Conservation (phyloP, 2,329 filamentous ascomycete genomes). For the Pseudophaeomoniella oleicola region DNA sequence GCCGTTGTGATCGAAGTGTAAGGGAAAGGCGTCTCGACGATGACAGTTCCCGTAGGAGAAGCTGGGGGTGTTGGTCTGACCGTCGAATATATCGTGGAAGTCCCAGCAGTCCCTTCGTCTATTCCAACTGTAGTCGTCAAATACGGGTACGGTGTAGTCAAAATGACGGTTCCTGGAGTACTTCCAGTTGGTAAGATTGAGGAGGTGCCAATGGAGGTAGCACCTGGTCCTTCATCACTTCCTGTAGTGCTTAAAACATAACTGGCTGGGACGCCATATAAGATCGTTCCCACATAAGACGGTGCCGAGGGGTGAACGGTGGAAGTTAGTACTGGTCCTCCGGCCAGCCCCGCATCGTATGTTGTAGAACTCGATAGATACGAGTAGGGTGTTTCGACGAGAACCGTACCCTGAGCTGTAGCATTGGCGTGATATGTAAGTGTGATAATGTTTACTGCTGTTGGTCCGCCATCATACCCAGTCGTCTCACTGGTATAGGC, state of each 20-base stretch:
- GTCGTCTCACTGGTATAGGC: constrained; percentile 1
- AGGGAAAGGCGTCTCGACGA: not conserved
- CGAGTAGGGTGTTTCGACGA: not conserved
- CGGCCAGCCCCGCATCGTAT: not conserved
- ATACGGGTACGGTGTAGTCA: constrained; percentile 2
- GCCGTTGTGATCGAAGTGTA: not conserved
- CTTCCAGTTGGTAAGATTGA: not conserved
- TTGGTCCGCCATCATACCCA: constrained; percentile 2
- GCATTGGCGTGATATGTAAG: not conserved
- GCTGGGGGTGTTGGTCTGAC: not conserved
- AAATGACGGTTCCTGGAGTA: not conserved
- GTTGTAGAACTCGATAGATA: not conserved
- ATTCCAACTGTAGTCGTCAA: not conserved
- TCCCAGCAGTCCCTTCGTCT: not conserved
- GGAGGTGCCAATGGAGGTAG: not conserved
- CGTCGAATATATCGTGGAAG: not conserved
- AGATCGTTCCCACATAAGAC: not conserved
- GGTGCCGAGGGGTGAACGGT: not conserved
- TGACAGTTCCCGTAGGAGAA: not conserved
- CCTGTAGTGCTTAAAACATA: not conserved
- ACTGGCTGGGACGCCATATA: not conserved
- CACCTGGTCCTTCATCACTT: constrained; percentile 1
- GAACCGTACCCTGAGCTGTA: not conserved
- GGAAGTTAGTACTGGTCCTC: not conserved
- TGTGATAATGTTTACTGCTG: not conserved